Conservation (phyloP, 2,329 filamentous ascomycete species). For the Diaporthe ilicicola region DNA sequence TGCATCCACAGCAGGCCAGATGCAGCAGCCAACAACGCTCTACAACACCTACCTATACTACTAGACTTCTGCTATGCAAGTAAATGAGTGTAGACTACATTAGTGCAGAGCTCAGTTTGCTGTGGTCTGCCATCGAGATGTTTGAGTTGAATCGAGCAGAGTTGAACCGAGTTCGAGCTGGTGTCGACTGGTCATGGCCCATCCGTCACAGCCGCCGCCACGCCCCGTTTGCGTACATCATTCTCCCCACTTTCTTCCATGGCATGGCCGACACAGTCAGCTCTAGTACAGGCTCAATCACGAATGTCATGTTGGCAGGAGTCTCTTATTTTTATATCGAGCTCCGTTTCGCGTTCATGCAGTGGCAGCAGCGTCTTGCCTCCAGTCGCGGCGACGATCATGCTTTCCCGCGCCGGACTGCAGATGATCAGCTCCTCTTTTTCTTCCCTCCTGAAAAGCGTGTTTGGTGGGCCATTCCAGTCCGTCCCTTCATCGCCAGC, state of each 20-base stretch:
- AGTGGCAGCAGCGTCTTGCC: not conserved
- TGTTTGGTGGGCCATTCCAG: slow-evolving; percentile 7
- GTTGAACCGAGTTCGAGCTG: not conserved
- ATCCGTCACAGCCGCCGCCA: not conserved
- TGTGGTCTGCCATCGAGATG: not conserved
- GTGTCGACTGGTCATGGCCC: not conserved
- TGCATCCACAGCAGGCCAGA: slow-evolving; percentile 9
- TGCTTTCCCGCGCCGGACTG: not conserved
- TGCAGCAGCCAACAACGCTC: not conserved
- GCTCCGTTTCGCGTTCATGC: slow-evolving; percentile 14
- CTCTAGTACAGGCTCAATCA: not conserved
- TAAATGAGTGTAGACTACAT: no score
- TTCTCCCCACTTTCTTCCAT: not conserved
- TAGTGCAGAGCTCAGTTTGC: not conserved
- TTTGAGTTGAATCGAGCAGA: not conserved
- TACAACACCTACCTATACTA: no score
- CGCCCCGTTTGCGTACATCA: not conserved
- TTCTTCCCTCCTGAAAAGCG: not conserved
- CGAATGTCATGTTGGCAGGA: not conserved
- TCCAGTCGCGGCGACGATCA: slow-evolving; percentile 2
- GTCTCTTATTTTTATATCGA: slow-evolving; percentile 8
- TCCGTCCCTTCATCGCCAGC: slow-evolving; percentile 5
- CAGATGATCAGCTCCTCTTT: slow-evolving; percentile 8
- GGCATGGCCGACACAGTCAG: not conserved
- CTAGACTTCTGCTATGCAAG: no score